Evolutionary conservation across 2,329 filamentous ascomycete genomes (phyloP).

Genomic region (Cytospora paraplurivora): DNA sequence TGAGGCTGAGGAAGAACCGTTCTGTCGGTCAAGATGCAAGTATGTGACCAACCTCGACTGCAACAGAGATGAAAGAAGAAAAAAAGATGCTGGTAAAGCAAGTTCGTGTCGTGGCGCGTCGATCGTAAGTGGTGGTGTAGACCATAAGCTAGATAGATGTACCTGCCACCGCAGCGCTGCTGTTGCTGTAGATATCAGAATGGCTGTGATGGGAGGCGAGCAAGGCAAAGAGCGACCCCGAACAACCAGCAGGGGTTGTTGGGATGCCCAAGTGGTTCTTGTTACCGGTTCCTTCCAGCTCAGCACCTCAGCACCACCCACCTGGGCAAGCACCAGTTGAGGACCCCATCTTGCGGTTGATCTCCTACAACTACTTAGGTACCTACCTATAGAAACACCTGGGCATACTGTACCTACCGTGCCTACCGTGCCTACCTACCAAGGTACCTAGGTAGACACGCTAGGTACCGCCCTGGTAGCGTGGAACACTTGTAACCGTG

Average conservation of each 20-base stretch:
- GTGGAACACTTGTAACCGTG: constrained; percentile 1
- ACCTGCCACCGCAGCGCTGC: background rate
- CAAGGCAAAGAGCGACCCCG: background rate
- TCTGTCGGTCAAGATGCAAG: background rate
- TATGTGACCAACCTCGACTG: background rate
- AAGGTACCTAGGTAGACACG: background rate
- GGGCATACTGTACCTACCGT: no score
- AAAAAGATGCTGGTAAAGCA: background rate
- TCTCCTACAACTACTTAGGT: no score
- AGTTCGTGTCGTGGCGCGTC: background rate
- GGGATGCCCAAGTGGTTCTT: background rate
- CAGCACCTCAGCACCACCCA: background rate
- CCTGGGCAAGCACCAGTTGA: background rate
- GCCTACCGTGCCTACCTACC: no score
- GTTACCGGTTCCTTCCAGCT: background rate
- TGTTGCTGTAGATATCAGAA: background rate
- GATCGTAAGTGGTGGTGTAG: background rate
- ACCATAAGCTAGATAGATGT: background rate
- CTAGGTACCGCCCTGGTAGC: background rate
- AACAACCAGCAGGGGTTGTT: background rate
- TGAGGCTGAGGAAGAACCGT: constrained; percentile 1
- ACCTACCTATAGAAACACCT: no score
- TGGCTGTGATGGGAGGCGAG: background rate
- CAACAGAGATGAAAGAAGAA: background rate
- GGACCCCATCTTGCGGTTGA: background rate